Evolutionary conservation across 208 protist species (phyloP).

Genomic region (Leptomonas pyrrhocoris): DNA sequence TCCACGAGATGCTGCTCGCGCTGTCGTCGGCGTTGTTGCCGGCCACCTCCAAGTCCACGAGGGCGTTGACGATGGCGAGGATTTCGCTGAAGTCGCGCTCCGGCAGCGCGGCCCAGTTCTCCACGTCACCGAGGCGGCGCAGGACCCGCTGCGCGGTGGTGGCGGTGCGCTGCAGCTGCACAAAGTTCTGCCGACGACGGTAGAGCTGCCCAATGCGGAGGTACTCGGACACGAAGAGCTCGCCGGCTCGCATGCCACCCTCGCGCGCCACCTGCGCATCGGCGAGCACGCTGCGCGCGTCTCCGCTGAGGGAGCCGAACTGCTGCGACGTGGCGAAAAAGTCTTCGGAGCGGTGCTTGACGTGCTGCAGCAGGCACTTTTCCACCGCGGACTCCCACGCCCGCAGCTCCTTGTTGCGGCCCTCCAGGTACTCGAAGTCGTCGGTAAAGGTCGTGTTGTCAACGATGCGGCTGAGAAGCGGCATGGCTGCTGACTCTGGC

Average conservation of each 20-base stretch:
- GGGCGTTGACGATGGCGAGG: constrained; percentile 40
- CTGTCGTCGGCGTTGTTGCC: constrained; percentile 18
- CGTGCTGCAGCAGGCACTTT: constrained; percentile 78
- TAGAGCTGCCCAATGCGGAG: constrained; percentile 72
- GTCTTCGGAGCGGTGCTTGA: constrained; percentile 80
- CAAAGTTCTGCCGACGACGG: constrained; percentile 63
- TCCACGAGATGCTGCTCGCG: constrained; percentile 23
- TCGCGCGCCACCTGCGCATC: constrained; percentile 43
- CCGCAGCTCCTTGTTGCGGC: constrained; percentile 67
- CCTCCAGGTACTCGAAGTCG: constrained; percentile 78
- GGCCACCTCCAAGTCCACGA: constrained; percentile 44
- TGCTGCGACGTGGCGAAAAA: constrained; percentile 78
- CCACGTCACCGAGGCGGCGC: constrained; percentile 48
- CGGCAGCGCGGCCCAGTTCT: constrained; percentile 86
- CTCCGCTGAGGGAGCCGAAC: constrained; percentile 61
- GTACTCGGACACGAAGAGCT: constrained; percentile 58
- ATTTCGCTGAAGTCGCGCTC: constrained; percentile 85
- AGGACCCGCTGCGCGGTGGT: constrained; percentile 37
- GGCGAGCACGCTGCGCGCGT: constrained; percentile 57
- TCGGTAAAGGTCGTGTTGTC: constrained; percentile 52
- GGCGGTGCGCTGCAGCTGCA: constrained; percentile 38
- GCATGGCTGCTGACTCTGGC: constrained; percentile 3
- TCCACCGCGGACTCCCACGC: constrained; percentile 78
- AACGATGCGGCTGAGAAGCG: constrained; percentile 19
- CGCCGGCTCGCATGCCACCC: constrained; percentile 42